Percentiles rank a stretch among this genome's conserved stretches.
Conservation (phyloP, 306 rosid species). For the Abrus precatorius region DNA sequence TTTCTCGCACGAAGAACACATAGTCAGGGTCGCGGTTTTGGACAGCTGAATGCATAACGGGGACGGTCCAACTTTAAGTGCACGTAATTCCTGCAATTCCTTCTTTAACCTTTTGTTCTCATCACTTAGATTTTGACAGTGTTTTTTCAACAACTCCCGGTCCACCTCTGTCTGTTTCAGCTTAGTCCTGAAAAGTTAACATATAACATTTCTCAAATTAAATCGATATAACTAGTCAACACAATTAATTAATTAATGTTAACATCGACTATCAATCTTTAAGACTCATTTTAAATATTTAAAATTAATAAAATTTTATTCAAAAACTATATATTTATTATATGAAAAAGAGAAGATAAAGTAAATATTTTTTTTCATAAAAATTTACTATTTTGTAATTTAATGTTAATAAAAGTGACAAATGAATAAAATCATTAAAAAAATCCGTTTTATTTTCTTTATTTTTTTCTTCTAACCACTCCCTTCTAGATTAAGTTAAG, state of each 20-base stretch:
- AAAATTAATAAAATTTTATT: too few relatives aligned
- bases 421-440: neutral
- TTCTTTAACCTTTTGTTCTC: conserved; percentile 82
- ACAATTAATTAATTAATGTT: neutral
- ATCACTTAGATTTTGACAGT: conserved; percentile 66
- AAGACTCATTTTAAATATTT: too few relatives aligned
- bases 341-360: too few relatives aligned
- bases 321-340: too few relatives aligned
- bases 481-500: neutral
- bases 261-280: too few relatives aligned
- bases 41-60: conserved; percentile 55
- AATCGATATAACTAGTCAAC: neutral
- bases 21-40: conserved; percentile 50
- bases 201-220: neutral
- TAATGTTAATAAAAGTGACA: neutral
- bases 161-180: conserved; percentile 86
- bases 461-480: neutral
- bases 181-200: conserved; percentile 67
- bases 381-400: too few relatives aligned
- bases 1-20: conserved; percentile 60
- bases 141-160: conserved; percentile 76
- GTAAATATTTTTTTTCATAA: too few relatives aligned
- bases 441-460: neutral
- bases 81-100: conserved; percentile 71
- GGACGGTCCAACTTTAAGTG: conserved; percentile 52